Base-by-base conservation (phyloP, 176 grass and related monocot genomes). In the Zizania latifolia region DNA sequence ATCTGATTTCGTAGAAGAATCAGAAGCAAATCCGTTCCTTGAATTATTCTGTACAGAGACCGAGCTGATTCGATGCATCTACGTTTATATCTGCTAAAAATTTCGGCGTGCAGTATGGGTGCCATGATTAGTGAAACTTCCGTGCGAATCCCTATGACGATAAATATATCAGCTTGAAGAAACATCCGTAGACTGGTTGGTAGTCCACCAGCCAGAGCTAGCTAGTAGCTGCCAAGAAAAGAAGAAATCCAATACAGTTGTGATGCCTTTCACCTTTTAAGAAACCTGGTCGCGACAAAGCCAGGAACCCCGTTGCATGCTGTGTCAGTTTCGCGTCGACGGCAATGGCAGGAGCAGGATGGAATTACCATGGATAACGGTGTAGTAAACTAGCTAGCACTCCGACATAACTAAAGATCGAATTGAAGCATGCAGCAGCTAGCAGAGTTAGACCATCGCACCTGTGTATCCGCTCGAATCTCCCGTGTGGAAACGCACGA, bases 11-110 rank as follows among this genome's bases (percentile, higher is more conserved):
- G 46, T 51, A 51, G 8, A 21, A 8, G 3, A 51, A n/a, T n/a
- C n/a, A n/a, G n/a, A n/a, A n/a, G n/a, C n/a, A n/a, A n/a, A n/a
- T n/a, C n/a, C n/a, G n/a, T n/a, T n/a, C n/a, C n/a, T n/a, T n/a
- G n/a, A n/a, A n/a, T n/a, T n/a, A n/a, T n/a, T n/a, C n/a, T n/a
- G n/a, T n/a, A n/a, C n/a, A n/a, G n/a, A n/a, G n/a, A n/a, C n/a
- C n/a, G n/a, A n/a, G n/a, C 22, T 37, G 76, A 22, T 68, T 78
- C 62, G 62, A 66, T 5, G 45, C 45, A 54, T 76, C 57, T n/a
- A n/a, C n/a, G n/a, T n/a, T n/a, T n/a, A n/a, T n/a, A n/a, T n/a
- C n/a, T n/a, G n/a, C n/a, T n/a, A n/a, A n/a, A n/a, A n/a, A n/a
- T n/a, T n/a, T n/a, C n/a, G n/a, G n/a, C n/a, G 10, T 28, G 5